phyloP scores from a whole-genome alignment of 768 basidiomycete genomes.

The Boletellus ananiceps region DNA sequence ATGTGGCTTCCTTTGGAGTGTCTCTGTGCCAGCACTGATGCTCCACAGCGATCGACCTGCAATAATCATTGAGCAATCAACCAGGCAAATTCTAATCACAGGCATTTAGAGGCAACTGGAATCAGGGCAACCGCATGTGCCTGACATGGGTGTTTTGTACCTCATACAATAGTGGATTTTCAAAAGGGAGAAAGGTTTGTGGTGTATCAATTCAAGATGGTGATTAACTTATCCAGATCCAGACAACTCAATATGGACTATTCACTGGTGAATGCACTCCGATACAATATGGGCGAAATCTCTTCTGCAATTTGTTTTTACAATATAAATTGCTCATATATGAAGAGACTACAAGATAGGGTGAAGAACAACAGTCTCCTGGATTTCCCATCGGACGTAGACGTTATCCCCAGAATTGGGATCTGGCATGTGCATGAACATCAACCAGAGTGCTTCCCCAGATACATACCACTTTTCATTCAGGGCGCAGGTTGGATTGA shows the following conservation, averaged over 20 bases:
- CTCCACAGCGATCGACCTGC: not conserved
- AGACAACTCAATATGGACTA: conserved; percentile 14
- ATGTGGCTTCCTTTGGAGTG: too few species aligned
- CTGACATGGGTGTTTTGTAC: not conserved
- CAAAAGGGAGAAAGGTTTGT: conserved; percentile 1
- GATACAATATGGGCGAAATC: not conserved
- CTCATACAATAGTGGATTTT: not conserved
- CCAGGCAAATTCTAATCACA: not conserved
- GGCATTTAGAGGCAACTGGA: not conserved
- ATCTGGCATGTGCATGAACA: conserved; percentile 28
- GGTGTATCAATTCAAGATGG: too few species aligned
- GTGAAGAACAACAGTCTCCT: too few species aligned
- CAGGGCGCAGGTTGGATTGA: conserved; percentile 27
- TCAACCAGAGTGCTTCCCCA: conserved; percentile 17
- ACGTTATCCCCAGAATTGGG: conserved; percentile 17
- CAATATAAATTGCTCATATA: conserved; percentile 9
- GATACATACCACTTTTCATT: conserved; percentile 25
- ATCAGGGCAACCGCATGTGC: not conserved
- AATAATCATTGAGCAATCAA: conserved; percentile 3
- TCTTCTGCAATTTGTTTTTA: not conserved
- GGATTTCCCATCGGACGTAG: not conserved
- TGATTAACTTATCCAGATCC: too few species aligned
- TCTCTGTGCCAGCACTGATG: too few species aligned
- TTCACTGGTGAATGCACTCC: not conserved
- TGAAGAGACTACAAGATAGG: too few species aligned